Conservation (phyloP, 805 yeast genomes). For the Barnettozyma populi region DNA sequence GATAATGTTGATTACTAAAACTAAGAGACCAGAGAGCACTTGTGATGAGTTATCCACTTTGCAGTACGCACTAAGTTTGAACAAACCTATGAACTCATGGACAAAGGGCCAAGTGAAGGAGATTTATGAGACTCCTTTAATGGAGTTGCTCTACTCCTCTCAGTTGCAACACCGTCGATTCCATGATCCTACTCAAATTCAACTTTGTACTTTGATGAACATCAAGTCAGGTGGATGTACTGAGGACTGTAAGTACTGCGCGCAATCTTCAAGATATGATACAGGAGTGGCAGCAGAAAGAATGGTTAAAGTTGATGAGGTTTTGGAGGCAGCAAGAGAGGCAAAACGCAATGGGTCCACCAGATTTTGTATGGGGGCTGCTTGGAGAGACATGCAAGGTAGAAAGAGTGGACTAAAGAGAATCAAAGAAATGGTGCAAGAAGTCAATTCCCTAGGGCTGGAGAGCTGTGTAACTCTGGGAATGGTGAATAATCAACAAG, state of each 20-base stretch:
- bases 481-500: slow-evolving; percentile 67
- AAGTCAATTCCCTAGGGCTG: slow-evolving; percentile 59
- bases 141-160: slow-evolving; percentile 54
- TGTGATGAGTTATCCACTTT: slow-evolving; percentile 13
- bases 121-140: slow-evolving; percentile 61
- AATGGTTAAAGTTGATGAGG: slow-evolving; percentile 55
- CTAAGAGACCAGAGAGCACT: not conserved
- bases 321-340: slow-evolving; percentile 53
- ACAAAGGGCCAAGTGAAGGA: slow-evolving; percentile 51
- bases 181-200: slow-evolving; percentile 67
- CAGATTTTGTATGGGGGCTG: slow-evolving; percentile 81
- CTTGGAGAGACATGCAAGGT: slow-evolving; percentile 84
- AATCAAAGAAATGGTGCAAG: slow-evolving; percentile 59
- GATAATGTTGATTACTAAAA: not conserved
- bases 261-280: slow-evolving; percentile 63
- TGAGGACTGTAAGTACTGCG: slow-evolving; percentile 78
- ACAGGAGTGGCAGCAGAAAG: slow-evolving; percentile 72
- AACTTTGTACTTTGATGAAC: slow-evolving; percentile 67
- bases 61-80: slow-evolving; percentile 27
- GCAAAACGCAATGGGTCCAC: slow-evolving; percentile 72
- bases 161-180: slow-evolving; percentile 60
- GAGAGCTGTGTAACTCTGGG: slow-evolving; percentile 81
- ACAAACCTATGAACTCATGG: slow-evolving; percentile 42
- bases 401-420: slow-evolving; percentile 60
- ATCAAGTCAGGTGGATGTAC: slow-evolving; percentile 80